These are phyloP conservation scores for Botrytis elliptica DNA, from an alignment of 2,329 filamentous ascomycete species.

Conservation along the genomic window DNA sequence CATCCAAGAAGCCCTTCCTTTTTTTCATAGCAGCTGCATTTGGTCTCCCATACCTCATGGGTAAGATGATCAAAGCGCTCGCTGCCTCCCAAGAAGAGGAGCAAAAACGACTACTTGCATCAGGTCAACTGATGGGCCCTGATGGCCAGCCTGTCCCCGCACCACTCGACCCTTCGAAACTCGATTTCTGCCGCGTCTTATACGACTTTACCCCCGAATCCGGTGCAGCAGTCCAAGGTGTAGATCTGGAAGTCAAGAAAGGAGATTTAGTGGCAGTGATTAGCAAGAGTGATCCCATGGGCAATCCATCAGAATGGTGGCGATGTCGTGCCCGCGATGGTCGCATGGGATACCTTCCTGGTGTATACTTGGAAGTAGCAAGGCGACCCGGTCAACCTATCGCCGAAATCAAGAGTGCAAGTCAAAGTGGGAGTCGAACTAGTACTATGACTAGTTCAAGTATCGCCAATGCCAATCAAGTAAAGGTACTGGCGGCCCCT, in stretches of 20 bases:
- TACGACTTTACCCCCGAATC: slow-evolving; percentile 90
- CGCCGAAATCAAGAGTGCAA: slow-evolving; percentile 39
- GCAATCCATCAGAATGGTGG: slow-evolving; percentile 96
- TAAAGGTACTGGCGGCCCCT: slow-evolving; percentile 38
- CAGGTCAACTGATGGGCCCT: slow-evolving; percentile 52
- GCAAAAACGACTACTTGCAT: slow-evolving; percentile 59
- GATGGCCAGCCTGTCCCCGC: slow-evolving; percentile 46
- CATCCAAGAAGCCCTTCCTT: slow-evolving; percentile 91
- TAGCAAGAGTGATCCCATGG: slow-evolving; percentile 86
- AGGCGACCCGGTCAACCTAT: slow-evolving; percentile 49
- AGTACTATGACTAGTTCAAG: slow-evolving; percentile 42
- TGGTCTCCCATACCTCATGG: slow-evolving; percentile 94
- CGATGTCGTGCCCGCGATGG: slow-evolving; percentile 87
- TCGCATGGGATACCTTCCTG: slow-evolving; percentile 85
- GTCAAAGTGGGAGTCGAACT: slow-evolving; percentile 46
- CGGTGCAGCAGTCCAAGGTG: slow-evolving; percentile 60
- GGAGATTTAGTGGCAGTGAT: slow-evolving; percentile 94
- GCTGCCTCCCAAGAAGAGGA: slow-evolving; percentile 84
- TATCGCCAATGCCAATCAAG: slow-evolving; percentile 10
- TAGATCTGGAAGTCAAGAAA: slow-evolving; percentile 91
- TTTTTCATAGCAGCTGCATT: slow-evolving; percentile 95
- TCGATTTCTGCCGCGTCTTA: slow-evolving; percentile 92
- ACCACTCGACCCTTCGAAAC: slow-evolving; percentile 78
- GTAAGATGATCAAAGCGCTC: slow-evolving; percentile 85
- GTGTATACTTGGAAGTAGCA: slow-evolving; percentile 81